phyloP scores from a whole-genome alignment of 2,329 filamentous ascomycete genomes.

The Sclerotinia trifoliorum region DNA sequence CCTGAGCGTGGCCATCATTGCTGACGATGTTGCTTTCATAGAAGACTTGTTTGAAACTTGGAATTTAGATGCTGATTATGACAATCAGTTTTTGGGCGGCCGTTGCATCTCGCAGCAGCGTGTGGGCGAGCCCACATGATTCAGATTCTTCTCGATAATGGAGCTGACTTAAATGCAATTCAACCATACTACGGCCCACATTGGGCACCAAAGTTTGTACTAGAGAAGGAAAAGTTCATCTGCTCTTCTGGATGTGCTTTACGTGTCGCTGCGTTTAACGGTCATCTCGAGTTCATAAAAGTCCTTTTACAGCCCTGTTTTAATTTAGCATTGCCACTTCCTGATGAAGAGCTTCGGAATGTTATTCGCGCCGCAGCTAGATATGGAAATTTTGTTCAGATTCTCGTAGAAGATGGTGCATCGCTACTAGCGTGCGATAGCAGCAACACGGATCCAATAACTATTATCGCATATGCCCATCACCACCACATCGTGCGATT shows the following conservation, averaged over 20 bases:
- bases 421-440: not conserved
- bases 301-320: not conserved
- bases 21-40: not conserved
- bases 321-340: not conserved
- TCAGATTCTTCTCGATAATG: not conserved
- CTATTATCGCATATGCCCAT: no score
- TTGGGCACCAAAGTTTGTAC: not conserved
- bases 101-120: conserved; percentile 1
- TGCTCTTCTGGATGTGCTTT: conserved; percentile 2
- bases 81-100: not conserved
- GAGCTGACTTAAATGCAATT: not conserved
- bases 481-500: conserved; percentile 4
- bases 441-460: not conserved
- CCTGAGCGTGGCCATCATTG: conserved; percentile 4
- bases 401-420: not conserved
- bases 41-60: not conserved
- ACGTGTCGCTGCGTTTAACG: not conserved
- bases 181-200: not conserved
- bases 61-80: not conserved
- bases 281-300: not conserved
- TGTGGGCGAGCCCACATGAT: not conserved
- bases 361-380: conserved; percentile 1
- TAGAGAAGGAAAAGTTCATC: not conserved
- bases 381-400: not conserved
- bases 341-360: not conserved